Evolutionary conservation across 257 asterid species (phyloP), one percentile per base, ranked within the genome.

Genomic region (Striga asiatica): DNA sequence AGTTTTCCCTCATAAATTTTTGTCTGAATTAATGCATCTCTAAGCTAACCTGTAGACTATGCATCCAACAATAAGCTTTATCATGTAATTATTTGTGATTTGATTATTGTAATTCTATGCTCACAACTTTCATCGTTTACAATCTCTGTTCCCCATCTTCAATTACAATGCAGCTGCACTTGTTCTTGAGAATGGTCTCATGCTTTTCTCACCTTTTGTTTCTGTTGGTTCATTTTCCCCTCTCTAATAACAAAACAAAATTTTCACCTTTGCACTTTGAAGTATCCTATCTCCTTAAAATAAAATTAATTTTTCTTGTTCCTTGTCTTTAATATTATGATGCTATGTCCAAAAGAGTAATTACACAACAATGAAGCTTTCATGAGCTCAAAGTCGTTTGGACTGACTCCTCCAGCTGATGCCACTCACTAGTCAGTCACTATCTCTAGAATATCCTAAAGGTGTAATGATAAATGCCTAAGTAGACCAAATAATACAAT

Each of bases 241-340:
- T 52, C 18, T 13, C 31, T 61, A 21, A 5, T 13, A 19, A 53
- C 22, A 28, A 31, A 16, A 53, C 8, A 42, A 27, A 19, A 28
- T 2, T 52, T 42, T 42, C 47, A 11, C 29, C 69, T 54, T 23
- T 50, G 46, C 31, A 48, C 19, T 54, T 46, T 54, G 56, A 9
- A 45, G 27, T 16, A 45, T 21, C 61, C 28, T 17, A 23, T 60
- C 18, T 23, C 21, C 28, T 17, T 53, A 19, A 50, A 24, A 8
- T 38, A 48, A 47, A 1, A 31, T 61, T 42, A 29, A 55, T 32
- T 52, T 27, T 24, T 55, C 46, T 47, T 31, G 1, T 64, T 31
- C 43, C 47, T 52, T 8, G 35, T 37, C 34, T 47, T 35, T 41
- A 56, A 14, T 19, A 13, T 12, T 19, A 24, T 11, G 47, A 54